Evolutionary conservation across 495 filamentous ascomycete species (phyloP), one percentile per base, ranked within the genome.

Genomic region (Geoglossum glabrum): DNA sequence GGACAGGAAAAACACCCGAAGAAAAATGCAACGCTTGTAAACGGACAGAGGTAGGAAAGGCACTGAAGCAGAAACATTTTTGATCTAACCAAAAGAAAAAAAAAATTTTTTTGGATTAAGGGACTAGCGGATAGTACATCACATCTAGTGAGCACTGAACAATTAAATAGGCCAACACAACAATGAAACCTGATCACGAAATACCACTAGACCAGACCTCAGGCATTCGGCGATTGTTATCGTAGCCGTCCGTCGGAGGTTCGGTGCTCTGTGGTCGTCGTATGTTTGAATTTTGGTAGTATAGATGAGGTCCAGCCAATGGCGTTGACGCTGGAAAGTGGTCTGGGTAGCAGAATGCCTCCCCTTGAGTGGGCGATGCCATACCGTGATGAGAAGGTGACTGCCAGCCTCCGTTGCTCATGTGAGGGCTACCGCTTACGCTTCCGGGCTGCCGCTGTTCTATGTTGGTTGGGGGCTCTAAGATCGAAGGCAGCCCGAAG

Each of bases 401-500:
- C 38, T 80, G 78, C 85, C 85, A 90, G 11, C 84, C 82, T 17
- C 79, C 70, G 58, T 76, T 83, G 51, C 76, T 73, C 74, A 87
- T 80, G 62, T 90, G 85, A 26, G 85, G 85, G 58, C 83, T 87
- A 9, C 82, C 81, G 43, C 64, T 74, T 6, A 76, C 79, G 62
- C 83, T 88, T 10, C 67, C 63, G 1, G 77, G 75, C 30, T 71
- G 70, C 33, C 77, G 75, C 51, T 83, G 81, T 61, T 90, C 85
- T 31, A 78, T 78, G 64, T 87, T 87, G 34, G 87, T 74, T 47
- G 84, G 89, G 25, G 92, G 90, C 66, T 98, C 92, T 6, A 98
- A 76, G 33, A 88, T 86, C 38, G 85, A 81, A 0, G 92, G 90
- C 8, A 86, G 87, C 26, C 79, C 85, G 65, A 90, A 95, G 46